Conservation (phyloP, 495 filamentous ascomycete species). For the Diplogelasinospora grovesii region DNA sequence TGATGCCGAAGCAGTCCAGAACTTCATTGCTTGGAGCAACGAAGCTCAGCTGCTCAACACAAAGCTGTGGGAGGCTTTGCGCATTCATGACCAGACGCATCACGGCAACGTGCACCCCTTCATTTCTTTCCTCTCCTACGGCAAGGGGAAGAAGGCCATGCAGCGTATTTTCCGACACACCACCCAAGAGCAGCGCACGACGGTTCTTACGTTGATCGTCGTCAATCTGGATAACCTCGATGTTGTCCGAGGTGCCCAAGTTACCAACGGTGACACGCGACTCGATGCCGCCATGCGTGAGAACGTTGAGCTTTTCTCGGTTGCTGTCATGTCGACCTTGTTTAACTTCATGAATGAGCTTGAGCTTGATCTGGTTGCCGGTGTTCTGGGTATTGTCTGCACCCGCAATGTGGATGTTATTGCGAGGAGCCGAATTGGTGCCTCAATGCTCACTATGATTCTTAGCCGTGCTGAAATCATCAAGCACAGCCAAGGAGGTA, state of each 20-base stretch:
- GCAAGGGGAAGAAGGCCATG: constrained; percentile 94
- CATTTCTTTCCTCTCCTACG: constrained; percentile 89
- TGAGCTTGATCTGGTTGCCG: constrained; percentile 80
- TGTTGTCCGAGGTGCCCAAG: constrained; percentile 73
- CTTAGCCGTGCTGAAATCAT: constrained; percentile 89
- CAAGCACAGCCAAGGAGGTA: constrained; percentile 64
- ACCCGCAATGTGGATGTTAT: constrained; percentile 73
- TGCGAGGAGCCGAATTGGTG: constrained; percentile 75
- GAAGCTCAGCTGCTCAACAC: constrained; percentile 66
- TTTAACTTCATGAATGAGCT: constrained; percentile 86
- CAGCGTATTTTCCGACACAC: constrained; percentile 92
- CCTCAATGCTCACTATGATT: constrained; percentile 89
- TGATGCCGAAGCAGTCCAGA: constrained; percentile 55
- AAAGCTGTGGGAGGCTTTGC: constrained; percentile 74
- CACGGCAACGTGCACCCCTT: constrained; percentile 78
- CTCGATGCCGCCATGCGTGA: constrained; percentile 69
- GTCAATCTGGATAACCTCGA: constrained; percentile 90
- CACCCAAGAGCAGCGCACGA: constrained; percentile 83
- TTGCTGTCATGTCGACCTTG: constrained; percentile 81
- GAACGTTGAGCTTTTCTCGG: constrained; percentile 83
- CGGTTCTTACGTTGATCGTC: constrained; percentile 89
- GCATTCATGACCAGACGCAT: constrained; percentile 85
- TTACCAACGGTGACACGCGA: constrained; percentile 59
- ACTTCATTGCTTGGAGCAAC: constrained; percentile 65
- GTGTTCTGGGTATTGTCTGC: constrained; percentile 76